phyloP scores from a whole-genome alignment of 495 filamentous ascomycete species.

The Lophiotrema nucula region DNA sequence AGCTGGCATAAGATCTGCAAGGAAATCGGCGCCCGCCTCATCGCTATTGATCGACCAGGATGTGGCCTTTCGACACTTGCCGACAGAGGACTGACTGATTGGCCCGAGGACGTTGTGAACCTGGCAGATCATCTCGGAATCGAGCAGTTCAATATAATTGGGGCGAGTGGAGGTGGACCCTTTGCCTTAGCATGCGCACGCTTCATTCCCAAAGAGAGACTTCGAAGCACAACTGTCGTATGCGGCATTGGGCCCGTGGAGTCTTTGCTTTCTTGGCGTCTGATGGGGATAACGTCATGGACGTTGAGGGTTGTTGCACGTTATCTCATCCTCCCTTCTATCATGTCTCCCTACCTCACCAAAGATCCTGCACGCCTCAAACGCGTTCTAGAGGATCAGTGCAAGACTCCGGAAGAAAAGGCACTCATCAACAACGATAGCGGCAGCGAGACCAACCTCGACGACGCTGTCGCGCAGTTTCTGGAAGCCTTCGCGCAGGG shows the following conservation, averaged over 20 bases:
- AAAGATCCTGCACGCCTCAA: conserved; percentile 24
- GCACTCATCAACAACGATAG: conserved; percentile 13
- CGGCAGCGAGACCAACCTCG: conserved; percentile 11
- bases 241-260: conserved; percentile 28
- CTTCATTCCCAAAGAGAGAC: conserved; percentile 25
- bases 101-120: conserved; percentile 25
- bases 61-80: conserved; percentile 26
- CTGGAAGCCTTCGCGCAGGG: conserved; percentile 25
- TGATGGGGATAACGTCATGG: conserved; percentile 19
- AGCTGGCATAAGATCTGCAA: conserved; percentile 28
- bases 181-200: conserved; percentile 27
- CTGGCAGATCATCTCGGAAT: conserved; percentile 25
- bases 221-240: conserved; percentile 23
- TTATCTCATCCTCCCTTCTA: conserved; percentile 20
- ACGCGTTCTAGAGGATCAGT: conserved; percentile 25
- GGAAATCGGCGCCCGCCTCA: conserved; percentile 22
- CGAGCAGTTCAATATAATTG: conserved; percentile 21
- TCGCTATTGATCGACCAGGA: conserved; percentile 26
- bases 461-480: conserved; percentile 10
- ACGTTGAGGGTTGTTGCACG: conserved; percentile 13
- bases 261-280: conserved; percentile 15
- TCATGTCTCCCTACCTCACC: conserved; percentile 10
- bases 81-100: conserved; percentile 19
- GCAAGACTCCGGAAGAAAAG: conserved; percentile 25
- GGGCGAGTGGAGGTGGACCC: conserved; percentile 25